Conservation (phyloP, 106 monocot genomes). For the Cymbidium sinense region DNA sequence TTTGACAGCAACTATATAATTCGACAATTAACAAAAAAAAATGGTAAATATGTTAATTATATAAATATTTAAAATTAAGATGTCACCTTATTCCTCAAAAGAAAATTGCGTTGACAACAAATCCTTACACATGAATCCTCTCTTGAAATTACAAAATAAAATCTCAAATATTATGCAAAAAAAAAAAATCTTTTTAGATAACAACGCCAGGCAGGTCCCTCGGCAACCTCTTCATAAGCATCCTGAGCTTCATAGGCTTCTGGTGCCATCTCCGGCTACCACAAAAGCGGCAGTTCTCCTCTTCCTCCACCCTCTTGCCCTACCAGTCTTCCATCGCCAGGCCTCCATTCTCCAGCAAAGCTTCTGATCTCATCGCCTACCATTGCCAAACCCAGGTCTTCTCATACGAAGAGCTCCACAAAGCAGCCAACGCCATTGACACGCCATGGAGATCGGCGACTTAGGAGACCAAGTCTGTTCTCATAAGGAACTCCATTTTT, state of each 20-base stretch:
- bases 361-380: background rate
- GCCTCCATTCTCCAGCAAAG: constrained; percentile 1
- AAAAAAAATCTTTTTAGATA: no score
- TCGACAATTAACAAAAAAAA: no score
- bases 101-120: no score
- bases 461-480: no score
- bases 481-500: no score
- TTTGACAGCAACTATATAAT: no score
- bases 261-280: background rate
- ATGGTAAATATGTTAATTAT: no score
- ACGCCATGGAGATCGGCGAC: constrained; percentile 15
- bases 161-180: no score
- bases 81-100: no score
- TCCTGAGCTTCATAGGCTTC: background rate
- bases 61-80: no score
- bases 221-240: background rate
- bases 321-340: background rate
- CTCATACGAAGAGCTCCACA: constrained; percentile 15
- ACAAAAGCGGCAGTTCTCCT: background rate
- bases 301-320: background rate
- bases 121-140: no score
- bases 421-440: constrained; percentile 23
- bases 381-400: constrained; percentile 2
- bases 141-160: no score
- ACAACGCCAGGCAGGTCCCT: background rate